Evolutionary conservation across 805 yeast species (phyloP).

Genomic region (Blastobotrys mokoenaii): DNA sequence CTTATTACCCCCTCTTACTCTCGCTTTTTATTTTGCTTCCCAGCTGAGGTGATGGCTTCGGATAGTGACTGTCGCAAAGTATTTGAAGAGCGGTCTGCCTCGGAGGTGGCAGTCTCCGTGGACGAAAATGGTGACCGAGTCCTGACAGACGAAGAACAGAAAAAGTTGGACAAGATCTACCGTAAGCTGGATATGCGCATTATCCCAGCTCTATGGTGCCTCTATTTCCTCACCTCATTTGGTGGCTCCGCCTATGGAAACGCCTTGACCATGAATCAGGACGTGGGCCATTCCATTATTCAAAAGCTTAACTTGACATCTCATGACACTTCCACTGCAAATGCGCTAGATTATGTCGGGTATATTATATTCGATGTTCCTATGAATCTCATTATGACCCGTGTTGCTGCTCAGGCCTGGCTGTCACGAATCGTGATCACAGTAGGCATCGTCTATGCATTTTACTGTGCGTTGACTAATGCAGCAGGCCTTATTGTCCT

Average conservation of each 20-base stretch:
- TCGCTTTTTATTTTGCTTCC: background rate
- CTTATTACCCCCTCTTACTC: too few species aligned
- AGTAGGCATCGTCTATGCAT: constrained; percentile 70
- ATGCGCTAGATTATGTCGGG: constrained; percentile 76
- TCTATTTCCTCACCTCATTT: constrained; percentile 71
- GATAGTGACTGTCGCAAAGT: background rate
- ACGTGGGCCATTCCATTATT: constrained; percentile 50
- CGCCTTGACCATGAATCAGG: constrained; percentile 69
- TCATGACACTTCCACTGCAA: constrained; percentile 61
- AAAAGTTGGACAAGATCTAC: constrained; percentile 30
- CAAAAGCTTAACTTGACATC: constrained; percentile 43
- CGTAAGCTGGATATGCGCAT: constrained; percentile 59
- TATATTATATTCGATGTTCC: constrained; percentile 81
- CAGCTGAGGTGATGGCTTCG: background rate
- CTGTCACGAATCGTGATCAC: constrained; percentile 65
- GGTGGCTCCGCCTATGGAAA: constrained; percentile 72
- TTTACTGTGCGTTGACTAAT: constrained; percentile 55
- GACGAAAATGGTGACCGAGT: background rate
- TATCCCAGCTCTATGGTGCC: constrained; percentile 74
- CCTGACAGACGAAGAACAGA: constrained; percentile 11
- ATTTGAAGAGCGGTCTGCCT: background rate
- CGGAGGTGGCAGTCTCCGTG: background rate
- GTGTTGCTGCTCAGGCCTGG: constrained; percentile 79
- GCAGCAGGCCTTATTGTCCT: constrained; percentile 58
- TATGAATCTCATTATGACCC: constrained; percentile 80